Conservation (phyloP, 1,284 basidiomycete species). For the Leccinum subfulvum region DNA sequence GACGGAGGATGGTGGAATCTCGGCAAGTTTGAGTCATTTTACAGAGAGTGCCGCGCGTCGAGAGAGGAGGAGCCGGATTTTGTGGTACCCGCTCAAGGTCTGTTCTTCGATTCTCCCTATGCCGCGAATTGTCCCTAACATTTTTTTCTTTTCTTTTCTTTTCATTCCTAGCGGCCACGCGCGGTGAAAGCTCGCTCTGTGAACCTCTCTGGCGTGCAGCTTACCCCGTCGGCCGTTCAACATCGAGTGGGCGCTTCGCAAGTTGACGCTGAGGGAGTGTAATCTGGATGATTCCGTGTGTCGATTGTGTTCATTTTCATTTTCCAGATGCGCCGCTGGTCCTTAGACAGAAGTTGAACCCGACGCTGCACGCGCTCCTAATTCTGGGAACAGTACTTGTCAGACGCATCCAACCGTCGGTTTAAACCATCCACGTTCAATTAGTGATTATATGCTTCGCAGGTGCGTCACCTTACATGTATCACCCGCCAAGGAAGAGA, state of each 20-base stretch:
- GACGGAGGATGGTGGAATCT: constrained; percentile 72
- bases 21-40: constrained; percentile 78
- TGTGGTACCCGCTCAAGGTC: constrained; percentile 69
- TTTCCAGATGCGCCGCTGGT: constrained; percentile 10
- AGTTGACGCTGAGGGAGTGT: constrained; percentile 79
- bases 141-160: constrained; percentile 7
- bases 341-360: constrained; percentile 71
- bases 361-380: constrained; percentile 68
- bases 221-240: constrained; percentile 72
- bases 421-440: constrained; percentile 77
- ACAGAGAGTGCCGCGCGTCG: constrained; percentile 75
- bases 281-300: constrained; percentile 75
- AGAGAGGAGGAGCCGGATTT: constrained; percentile 71
- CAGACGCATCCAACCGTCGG: constrained; percentile 83
- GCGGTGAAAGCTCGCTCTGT: constrained; percentile 11
- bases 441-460: not conserved
- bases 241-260: constrained; percentile 86
- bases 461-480: not conserved
- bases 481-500: not conserved
- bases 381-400: constrained; percentile 76
- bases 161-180: constrained; percentile 46
- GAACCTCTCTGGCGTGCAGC: constrained; percentile 41
- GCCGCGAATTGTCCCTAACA: constrained; percentile 9
- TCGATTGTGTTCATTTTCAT: constrained; percentile 3
- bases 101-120: constrained; percentile 16